Conservation (phyloP, 1,139 yeast genomes). For the Pichia sp. region DNA sequence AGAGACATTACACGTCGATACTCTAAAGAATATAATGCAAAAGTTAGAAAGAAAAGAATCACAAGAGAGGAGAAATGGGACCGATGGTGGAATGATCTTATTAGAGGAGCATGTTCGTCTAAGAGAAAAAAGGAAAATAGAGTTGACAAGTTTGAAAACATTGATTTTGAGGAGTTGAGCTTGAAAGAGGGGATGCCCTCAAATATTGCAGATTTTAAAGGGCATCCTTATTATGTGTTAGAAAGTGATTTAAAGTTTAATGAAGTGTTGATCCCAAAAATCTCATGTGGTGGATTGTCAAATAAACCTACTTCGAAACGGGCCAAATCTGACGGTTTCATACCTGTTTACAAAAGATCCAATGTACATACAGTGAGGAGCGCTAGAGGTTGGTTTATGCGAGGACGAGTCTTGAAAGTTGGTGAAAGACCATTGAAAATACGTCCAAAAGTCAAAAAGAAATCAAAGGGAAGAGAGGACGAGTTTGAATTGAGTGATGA, state of each 20-base stretch:
- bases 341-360: constrained; percentile 58
- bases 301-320: constrained; percentile 28
- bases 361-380: constrained; percentile 59
- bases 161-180: constrained; percentile 61
- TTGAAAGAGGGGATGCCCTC: constrained; percentile 83
- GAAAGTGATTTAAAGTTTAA: constrained; percentile 66
- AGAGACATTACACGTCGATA: constrained; percentile 86
- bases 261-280: constrained; percentile 65
- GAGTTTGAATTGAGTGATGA: constrained; percentile 25
- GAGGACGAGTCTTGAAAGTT: constrained; percentile 65
- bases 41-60: constrained; percentile 65
- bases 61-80: constrained; percentile 50
- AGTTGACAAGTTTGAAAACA: constrained; percentile 61
- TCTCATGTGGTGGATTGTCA: constrained; percentile 67
- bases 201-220: constrained; percentile 70
- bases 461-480: constrained; percentile 19
- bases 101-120: constrained; percentile 29
- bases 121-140: constrained; percentile 30
- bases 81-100: constrained; percentile 51
- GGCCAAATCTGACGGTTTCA: constrained; percentile 25
- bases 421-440: constrained; percentile 62
- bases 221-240: constrained; percentile 81
- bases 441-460: constrained; percentile 14
- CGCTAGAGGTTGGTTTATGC: constrained; percentile 80
- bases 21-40: constrained; percentile 61